These are phyloP conservation scores for Venustampulla echinocandica DNA, from an alignment of 495 filamentous ascomycete genomes.

Conservation along the genomic window DNA sequence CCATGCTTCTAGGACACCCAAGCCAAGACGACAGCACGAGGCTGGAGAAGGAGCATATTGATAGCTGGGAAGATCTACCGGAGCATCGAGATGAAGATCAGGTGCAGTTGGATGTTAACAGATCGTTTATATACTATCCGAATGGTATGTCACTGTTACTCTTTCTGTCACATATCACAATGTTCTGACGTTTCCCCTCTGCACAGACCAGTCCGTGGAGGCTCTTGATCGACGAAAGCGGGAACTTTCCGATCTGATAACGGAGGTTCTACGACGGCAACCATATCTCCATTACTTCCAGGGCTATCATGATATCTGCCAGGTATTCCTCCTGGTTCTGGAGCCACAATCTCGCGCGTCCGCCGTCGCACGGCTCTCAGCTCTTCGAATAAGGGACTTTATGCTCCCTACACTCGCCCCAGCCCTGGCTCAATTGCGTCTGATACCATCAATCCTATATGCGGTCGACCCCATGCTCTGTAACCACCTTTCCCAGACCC, in stretches of 20 bases:
- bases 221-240: slow-evolving; percentile 54
- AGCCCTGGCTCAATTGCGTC: slow-evolving; percentile 68
- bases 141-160: slow-evolving; percentile 45
- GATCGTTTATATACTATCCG: slow-evolving; percentile 97
- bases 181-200: slow-evolving; percentile 15
- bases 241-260: slow-evolving; percentile 69
- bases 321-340: slow-evolving; percentile 86
- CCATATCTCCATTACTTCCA: slow-evolving; percentile 94
- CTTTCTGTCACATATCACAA: slow-evolving; percentile 14
- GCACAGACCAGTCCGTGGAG: slow-evolving; percentile 26
- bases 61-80: slow-evolving; percentile 47
- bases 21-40: slow-evolving; percentile 7
- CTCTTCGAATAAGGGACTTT: slow-evolving; percentile 88
- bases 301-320: slow-evolving; percentile 96
- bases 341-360: slow-evolving; percentile 43
- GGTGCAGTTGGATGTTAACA: slow-evolving; percentile 82
- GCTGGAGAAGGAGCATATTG: slow-evolving; percentile 7
- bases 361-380: slow-evolving; percentile 69
- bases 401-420: slow-evolving; percentile 88
- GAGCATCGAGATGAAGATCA: slow-evolving; percentile 79
- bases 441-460: slow-evolving; percentile 73
- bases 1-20: slow-evolving; percentile 59
- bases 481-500: slow-evolving; percentile 62
- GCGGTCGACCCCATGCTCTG: slow-evolving; percentile 57
- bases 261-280: slow-evolving; percentile 62